Evolutionary conservation across 306 rosid species (phyloP).

Genomic region (Vigna unguiculata): DNA sequence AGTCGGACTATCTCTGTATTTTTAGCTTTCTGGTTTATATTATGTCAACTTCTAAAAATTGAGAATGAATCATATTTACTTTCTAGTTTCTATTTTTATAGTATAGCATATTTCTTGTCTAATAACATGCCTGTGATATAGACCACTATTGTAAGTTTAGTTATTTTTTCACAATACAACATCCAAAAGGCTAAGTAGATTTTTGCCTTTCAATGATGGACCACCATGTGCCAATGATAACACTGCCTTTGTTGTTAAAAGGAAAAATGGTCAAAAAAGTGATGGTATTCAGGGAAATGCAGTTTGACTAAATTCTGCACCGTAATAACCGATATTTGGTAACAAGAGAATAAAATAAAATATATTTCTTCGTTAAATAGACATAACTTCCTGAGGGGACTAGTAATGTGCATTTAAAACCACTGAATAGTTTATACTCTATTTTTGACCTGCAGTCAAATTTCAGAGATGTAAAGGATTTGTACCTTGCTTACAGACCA

Average conservation of each 20-base stretch:
- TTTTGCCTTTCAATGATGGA: background rate
- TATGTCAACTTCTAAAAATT: too few species aligned
- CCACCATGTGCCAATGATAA: background rate
- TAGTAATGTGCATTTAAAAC: slow-evolving; percentile 24
- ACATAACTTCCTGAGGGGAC: background rate
- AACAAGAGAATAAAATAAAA: background rate
- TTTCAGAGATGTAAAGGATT: background rate
- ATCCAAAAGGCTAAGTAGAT: background rate
- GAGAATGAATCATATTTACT: too few species aligned
- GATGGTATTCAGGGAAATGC: background rate
- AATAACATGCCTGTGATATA: background rate
- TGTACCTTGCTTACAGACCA: slow-evolving; percentile 89
- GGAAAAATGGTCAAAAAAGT: background rate
- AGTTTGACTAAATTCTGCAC: background rate
- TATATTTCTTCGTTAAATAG: slow-evolving; percentile 2
- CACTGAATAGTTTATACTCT: background rate
- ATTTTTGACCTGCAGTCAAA: background rate
- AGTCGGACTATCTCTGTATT: background rate
- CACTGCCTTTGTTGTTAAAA: background rate
- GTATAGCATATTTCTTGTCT: background rate
- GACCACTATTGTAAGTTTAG: background rate
- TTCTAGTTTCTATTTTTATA: background rate
- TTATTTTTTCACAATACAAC: background rate
- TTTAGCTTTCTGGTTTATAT: background rate
- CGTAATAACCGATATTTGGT: background rate